Base-by-base conservation (phyloP, 768 basidiomycete species). In the Suillus placidus region DNA sequence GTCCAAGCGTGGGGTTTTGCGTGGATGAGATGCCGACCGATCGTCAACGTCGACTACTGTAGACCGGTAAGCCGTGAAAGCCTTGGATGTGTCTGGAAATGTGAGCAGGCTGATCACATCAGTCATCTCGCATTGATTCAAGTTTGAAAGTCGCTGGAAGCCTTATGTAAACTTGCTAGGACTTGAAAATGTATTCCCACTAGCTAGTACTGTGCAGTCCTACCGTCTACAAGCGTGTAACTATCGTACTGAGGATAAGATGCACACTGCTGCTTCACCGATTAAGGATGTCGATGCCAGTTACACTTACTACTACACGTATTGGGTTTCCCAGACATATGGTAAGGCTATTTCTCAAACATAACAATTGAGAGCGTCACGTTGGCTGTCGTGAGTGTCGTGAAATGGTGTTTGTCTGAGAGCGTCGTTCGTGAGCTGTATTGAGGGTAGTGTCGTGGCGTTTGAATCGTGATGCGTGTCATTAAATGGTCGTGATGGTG, bases 1-100 rank as follows among this genome's bases (percentile, higher is more conserved):
- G 68, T 84, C 84, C 77, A 89, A 79, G 68, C 89, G 88, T 67
- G 88, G 83, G 65, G 85, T 85, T 81, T 93, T 92, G 77, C 83
- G 84, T 68, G 85, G 85, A 79, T 84, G 86, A 77, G 85, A 85
- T 74, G 80, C 84, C 72, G 80, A 83, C 77, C 82, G 82, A 65
- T 82, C 80, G 63, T 68, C 64, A n/a, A 74, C 69, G 63, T 81
- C 80, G 57, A 77, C 62, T 51, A 80, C 72, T 7, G 82, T 77
- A 4, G 81, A 68, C 42, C 76, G 80, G 26, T 84, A 67, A 38
- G 80, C 74, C 9, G 80, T 81, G 64, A 89, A 83, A 3, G 80
- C 86, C 9, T 80, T 75, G 3, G 88, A 87, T 0, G 83, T 83
- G 64, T 78, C 78, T 43, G 88, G 85, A 1, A 87, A 72, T 30